Conservation (phyloP, 208 protist species). For the Naegleria fowleri region DNA sequence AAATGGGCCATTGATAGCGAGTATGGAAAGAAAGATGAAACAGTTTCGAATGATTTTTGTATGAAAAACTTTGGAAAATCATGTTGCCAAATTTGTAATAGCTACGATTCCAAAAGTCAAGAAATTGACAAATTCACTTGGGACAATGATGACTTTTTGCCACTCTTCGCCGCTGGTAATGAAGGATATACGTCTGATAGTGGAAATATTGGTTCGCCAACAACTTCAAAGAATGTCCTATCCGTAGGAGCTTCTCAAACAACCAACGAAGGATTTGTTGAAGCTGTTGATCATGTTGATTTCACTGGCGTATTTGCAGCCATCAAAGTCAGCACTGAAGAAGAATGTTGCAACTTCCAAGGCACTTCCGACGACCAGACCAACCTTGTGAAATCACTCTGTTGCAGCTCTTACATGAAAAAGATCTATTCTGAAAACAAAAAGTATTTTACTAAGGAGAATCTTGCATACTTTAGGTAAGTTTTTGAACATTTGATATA, state of each 20-base stretch:
- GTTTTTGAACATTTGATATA: no score
- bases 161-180: constrained; percentile 72
- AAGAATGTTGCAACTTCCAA: neutral
- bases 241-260: constrained; percentile 54
- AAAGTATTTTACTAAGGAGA: constrained; percentile 5
- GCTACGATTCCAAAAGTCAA: constrained; percentile 60
- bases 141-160: constrained; percentile 56
- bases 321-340: neutral
- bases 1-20: neutral
- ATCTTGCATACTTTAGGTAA: neutral
- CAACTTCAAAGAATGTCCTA: constrained; percentile 70
- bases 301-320: neutral
- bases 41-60: neutral
- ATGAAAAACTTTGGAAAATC: neutral
- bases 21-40: neutral
- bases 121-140: constrained; percentile 58
- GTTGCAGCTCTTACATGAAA: neutral
- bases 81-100: neutral
- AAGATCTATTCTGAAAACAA: neutral
- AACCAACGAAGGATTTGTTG: neutral
- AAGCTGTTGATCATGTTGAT: neutral
- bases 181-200: constrained; percentile 14
- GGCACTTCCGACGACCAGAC: neutral
- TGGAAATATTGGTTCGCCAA: constrained; percentile 50
- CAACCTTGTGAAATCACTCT: neutral